Evolutionary conservation across 192 early-diverging fungal species (phyloP).

Genomic region (Diversispora eburnea): DNA sequence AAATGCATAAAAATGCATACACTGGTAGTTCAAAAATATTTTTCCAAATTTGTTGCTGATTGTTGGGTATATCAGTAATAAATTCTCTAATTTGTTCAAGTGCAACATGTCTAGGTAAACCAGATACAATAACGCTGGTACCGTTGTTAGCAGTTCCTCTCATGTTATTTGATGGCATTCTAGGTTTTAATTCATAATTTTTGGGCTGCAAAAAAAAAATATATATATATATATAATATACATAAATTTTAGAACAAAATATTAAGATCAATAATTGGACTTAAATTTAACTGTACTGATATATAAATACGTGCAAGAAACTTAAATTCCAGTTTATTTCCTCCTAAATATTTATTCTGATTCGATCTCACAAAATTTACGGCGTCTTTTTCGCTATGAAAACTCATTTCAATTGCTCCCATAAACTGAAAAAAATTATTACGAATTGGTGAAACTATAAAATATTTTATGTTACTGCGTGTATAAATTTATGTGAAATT

Average conservation of each 20-base stretch:
- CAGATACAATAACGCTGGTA: not conserved
- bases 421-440: not conserved
- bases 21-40: not conserved
- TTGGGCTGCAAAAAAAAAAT: too few relatives aligned
- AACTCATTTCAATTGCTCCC: not conserved
- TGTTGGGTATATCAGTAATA: not conserved
- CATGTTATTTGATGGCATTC: not conserved
- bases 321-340: not conserved
- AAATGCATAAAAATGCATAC: not conserved
- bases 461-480: not conserved
- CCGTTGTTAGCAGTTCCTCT: not conserved
- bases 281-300: not conserved
- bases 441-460: not conserved
- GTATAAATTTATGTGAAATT: not conserved
- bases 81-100: not conserved
- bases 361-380: not conserved
- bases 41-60: not conserved
- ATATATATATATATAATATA: too few relatives aligned
- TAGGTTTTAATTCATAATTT: not conserved
- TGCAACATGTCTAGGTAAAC: not conserved
- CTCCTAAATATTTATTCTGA: not conserved
- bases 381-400: not conserved
- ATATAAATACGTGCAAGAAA: not conserved
- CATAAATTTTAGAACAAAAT: too few relatives aligned
- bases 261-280: not conserved